These are phyloP conservation scores for Pseudogymnoascus sp. DNA, from an alignment of 2,329 filamentous ascomycete genomes.

Conservation along the genomic window DNA sequence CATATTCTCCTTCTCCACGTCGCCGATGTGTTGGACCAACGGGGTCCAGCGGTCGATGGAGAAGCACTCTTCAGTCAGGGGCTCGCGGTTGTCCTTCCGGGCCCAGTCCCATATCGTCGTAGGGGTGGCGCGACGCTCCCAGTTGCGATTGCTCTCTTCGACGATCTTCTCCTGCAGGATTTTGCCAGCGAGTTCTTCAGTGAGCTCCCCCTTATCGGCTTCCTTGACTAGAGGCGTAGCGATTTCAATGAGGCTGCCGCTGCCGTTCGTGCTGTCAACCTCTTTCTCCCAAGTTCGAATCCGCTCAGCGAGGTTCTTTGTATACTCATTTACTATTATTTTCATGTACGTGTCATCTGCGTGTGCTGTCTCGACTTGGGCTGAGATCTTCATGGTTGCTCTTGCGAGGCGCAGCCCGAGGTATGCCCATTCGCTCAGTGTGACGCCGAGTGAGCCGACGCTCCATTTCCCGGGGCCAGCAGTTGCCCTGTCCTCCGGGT, in stretches of 20 bases:
- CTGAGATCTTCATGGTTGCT: not conserved
- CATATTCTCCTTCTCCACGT: not conserved
- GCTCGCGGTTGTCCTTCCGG: not conserved
- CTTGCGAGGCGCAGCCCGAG: not conserved
- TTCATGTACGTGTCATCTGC: not conserved
- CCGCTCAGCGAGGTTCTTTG: not conserved
- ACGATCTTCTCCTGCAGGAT: not conserved
- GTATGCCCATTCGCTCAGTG: not conserved
- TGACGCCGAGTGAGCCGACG: not conserved
- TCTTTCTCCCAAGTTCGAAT: not conserved
- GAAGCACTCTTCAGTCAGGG: not conserved
- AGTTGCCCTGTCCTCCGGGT: not conserved
- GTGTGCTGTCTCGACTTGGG: not conserved
- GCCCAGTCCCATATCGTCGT: not conserved
- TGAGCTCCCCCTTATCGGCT: not conserved
- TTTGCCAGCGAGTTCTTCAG: not conserved
- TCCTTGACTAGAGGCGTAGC: not conserved
- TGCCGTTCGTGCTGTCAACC: not conserved
- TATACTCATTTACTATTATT: not conserved
- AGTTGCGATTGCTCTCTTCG: not conserved
- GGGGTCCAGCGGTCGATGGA: constrained; percentile 1
- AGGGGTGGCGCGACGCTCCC: not conserved
- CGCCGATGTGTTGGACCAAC: not conserved
- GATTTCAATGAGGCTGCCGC: not conserved
- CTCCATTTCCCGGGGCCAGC: not conserved